phyloP scores from a whole-genome alignment of 75 land plant genomes.

The Cupressus sempervirens region DNA sequence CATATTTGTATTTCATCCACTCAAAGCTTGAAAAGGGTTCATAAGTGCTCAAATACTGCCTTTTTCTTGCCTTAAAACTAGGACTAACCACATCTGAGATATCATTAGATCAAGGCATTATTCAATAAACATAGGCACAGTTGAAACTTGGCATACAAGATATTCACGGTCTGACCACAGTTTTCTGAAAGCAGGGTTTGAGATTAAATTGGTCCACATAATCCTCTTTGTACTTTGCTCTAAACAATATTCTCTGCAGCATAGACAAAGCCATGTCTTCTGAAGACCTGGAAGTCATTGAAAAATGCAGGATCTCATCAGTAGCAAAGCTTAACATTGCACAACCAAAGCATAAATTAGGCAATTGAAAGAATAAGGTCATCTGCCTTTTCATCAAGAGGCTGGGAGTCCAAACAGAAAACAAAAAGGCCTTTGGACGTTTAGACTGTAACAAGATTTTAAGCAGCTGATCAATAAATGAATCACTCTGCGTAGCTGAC shows the following conservation, averaged over 20 bases:
- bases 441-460: not conserved
- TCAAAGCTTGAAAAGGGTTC: conserved; percentile 7
- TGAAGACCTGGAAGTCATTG: conserved; percentile 13
- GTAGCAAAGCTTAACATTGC: conserved; percentile 12
- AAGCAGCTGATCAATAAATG: not conserved
- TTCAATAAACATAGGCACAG: not conserved
- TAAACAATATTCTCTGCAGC: conserved; percentile 10
- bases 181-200: conserved; percentile 2
- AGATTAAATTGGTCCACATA: not conserved
- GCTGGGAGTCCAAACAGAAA: not conserved
- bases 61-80: conserved; percentile 1
- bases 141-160: conserved; percentile 1
- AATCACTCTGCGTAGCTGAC: not conserved
- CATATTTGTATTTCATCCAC: conserved; percentile 9
- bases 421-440: not conserved
- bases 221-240: not conserved
- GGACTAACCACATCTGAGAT: not conserved
- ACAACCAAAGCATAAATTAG: conserved; percentile 8
- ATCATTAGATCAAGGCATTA: not conserved
- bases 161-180: conserved; percentile 4
- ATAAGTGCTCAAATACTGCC: not conserved
- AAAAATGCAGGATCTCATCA: conserved; percentile 11
- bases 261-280: conserved; percentile 6
- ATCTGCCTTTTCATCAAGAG: not conserved
- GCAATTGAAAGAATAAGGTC: not conserved